Percentiles rank a stretch among this genome's conserved stretches.
phyloP scores from a whole-genome alignment of 1,139 yeast genomes.

The Hyphopichia wangnamkhiaoensis region DNA sequence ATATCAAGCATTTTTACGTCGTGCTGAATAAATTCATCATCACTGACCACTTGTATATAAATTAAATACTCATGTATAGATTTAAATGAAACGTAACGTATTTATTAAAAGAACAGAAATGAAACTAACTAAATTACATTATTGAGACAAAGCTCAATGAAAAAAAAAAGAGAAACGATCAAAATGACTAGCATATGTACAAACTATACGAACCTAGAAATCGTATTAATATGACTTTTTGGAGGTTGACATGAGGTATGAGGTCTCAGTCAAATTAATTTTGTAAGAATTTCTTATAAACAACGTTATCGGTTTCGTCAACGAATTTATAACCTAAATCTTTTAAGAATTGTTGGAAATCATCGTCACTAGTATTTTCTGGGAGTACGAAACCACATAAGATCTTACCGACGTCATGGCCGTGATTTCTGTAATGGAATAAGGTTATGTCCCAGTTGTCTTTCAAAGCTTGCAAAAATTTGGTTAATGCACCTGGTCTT shows the following conservation, averaged over 20 bases:
- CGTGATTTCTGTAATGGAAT: conserved; percentile 96
- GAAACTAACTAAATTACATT: no score
- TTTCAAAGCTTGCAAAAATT: conserved; percentile 70
- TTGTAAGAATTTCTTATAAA: conserved; percentile 71
- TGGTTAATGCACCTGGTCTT: conserved; percentile 89
- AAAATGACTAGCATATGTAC: no score
- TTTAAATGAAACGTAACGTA: not conserved
- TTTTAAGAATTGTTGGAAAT: conserved; percentile 66
- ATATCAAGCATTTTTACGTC: conserved; percentile 64
- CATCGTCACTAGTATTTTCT: conserved; percentile 58
- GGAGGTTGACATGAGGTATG: no score
- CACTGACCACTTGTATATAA: conserved; percentile 9
- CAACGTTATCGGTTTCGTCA: conserved; percentile 84
- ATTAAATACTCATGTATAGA: not conserved
- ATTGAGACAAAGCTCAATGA: no score
- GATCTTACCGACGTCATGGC: conserved; percentile 91
- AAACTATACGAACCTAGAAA: no score
- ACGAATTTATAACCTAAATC: conserved; percentile 72
- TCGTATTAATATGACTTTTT: no score
- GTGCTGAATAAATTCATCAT: conserved; percentile 21
- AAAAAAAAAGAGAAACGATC: no score
- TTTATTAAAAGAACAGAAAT: no score
- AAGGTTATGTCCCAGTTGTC: conserved; percentile 88
- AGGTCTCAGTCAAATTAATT: no score
- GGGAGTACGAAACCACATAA: conserved; percentile 90